Conservation (phyloP, 257 asterid species). For the Salvia miltiorrhiza region DNA sequence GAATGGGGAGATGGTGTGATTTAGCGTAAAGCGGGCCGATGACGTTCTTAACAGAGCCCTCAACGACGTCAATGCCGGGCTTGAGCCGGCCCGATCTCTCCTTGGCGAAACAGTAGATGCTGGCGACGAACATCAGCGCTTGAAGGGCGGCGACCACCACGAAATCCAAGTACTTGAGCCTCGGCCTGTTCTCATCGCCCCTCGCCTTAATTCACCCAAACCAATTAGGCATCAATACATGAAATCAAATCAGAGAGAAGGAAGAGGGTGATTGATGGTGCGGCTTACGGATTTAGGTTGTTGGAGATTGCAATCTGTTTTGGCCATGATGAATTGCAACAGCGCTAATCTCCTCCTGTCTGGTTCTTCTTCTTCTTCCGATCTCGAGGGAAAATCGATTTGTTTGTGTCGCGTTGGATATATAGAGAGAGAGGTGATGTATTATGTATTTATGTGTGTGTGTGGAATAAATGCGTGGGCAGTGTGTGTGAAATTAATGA, state of each 20-base stretch:
- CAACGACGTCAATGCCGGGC: conserved; percentile 17
- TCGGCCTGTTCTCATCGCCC: conserved; percentile 7
- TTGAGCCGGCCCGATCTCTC: conserved; percentile 20
- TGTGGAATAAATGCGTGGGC: not conserved
- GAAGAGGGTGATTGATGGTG: not conserved
- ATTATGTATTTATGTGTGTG: not conserved
- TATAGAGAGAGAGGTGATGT: not conserved
- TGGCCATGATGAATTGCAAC: conserved; percentile 2
- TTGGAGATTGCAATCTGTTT: conserved; percentile 13
- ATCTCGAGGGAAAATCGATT: not conserved
- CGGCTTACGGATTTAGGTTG: not conserved
- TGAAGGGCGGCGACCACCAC: conserved; percentile 13
- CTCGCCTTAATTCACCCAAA: conserved; percentile 15
- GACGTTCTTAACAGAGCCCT: conserved; percentile 11
- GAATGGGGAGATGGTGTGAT: conserved; percentile 12
- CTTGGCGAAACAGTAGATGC: conserved; percentile 18
- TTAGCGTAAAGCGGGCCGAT: conserved; percentile 18
- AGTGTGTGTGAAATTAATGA: not conserved
- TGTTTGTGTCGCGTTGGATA: not conserved
- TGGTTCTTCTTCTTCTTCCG: not conserved
- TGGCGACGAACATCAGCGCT: conserved; percentile 1
- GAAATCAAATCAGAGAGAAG: not conserved
- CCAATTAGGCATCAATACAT: not conserved
- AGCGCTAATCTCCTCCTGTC: not conserved
- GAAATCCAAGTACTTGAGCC: conserved; percentile 24